Evolutionary conservation across 2,329 filamentous ascomycete genomes (phyloP).

Genomic region (Ceratocystis destructans): DNA sequence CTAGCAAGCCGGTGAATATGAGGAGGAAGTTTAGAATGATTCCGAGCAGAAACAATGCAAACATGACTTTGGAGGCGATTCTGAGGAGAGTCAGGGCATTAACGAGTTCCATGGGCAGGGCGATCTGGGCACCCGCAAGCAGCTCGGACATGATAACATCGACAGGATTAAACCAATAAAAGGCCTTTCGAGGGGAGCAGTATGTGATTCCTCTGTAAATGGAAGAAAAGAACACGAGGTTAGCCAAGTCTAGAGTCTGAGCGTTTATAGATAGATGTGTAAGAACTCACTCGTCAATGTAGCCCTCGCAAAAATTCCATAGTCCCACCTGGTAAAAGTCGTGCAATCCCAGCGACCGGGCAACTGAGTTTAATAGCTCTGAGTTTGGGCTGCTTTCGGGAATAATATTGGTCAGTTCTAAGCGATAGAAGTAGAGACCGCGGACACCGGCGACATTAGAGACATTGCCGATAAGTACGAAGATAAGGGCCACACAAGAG

Average conservation of each 20-base stretch:
- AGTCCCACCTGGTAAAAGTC: constrained; percentile 90
- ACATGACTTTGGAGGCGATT: constrained; percentile 73
- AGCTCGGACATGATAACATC: constrained; percentile 67
- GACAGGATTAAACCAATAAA: constrained; percentile 90
- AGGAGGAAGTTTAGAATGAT: constrained; percentile 57
- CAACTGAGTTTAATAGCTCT: constrained; percentile 71
- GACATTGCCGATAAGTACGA: constrained; percentile 66
- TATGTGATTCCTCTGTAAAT: constrained; percentile 50
- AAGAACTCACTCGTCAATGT: constrained; percentile 42
- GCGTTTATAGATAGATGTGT: not conserved
- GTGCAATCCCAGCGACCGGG: constrained; percentile 71
- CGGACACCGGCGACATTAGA: constrained; percentile 46
- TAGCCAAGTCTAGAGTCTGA: not conserved
- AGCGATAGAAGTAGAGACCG: constrained; percentile 69
- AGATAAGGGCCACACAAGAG: constrained; percentile 62
- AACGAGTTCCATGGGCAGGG: constrained; percentile 59
- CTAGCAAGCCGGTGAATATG: constrained; percentile 50
- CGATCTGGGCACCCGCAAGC: constrained; percentile 68
- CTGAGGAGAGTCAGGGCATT: constrained; percentile 61
- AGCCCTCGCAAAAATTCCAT: constrained; percentile 88
- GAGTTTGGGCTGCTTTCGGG: constrained; percentile 58
- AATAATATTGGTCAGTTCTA: constrained; percentile 72
- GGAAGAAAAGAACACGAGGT: not conserved
- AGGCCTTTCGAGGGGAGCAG: constrained; percentile 54
- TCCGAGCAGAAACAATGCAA: constrained; percentile 67